A percentile compares a stretch with the other conserved stretches of the same genome.
These are phyloP conservation scores for Nyctanthes arbortristis DNA, from an alignment of 257 asterid genomes.

Conservation along the genomic window DNA sequence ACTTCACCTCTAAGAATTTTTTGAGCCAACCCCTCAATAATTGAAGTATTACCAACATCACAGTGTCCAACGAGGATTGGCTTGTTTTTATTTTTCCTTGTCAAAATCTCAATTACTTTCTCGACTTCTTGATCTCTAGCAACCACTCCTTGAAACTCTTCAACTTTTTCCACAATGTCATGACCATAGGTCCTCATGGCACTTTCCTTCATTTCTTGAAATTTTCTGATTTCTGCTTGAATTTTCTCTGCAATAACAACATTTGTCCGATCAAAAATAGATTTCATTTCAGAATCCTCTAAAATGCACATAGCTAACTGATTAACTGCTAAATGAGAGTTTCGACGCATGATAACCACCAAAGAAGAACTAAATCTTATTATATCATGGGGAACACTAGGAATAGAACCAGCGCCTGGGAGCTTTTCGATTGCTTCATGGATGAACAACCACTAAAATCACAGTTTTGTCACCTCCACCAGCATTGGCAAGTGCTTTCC, in stretches of 20 bases:
- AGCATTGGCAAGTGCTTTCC: slow-evolving; percentile 29
- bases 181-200: slow-evolving; percentile 28
- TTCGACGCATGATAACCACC: slow-evolving; percentile 21
- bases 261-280: slow-evolving; percentile 23
- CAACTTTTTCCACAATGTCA: slow-evolving; percentile 27
- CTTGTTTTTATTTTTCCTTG: slow-evolving; percentile 28
- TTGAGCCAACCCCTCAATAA: slow-evolving; percentile 31
- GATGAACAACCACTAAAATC: slow-evolving; percentile 13
- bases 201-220: slow-evolving; percentile 23
- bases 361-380: slow-evolving; percentile 21
- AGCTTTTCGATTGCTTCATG: slow-evolving; percentile 26
- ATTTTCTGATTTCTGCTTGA: slow-evolving; percentile 26
- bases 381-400: slow-evolving; percentile 20
- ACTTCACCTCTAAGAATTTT: slow-evolving; percentile 28
- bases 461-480: slow-evolving; percentile 22
- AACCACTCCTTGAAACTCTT: slow-evolving; percentile 25
- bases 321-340: slow-evolving; percentile 25
- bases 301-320: slow-evolving; percentile 22
- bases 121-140: slow-evolving; percentile 29
- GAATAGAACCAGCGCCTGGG: slow-evolving; percentile 7
- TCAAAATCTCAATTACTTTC: slow-evolving; percentile 20
- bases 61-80: slow-evolving; percentile 30
- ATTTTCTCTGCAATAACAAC: slow-evolving; percentile 16
- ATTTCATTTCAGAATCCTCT: slow-evolving; percentile 26
- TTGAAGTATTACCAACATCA: slow-evolving; percentile 31